A percentile compares a stretch with the other conserved stretches of the same genome.
These are phyloP conservation scores for Aspergillus aculeatus DNA, from an alignment of 2,329 filamentous ascomycete genomes.

Conservation along the genomic window DNA sequence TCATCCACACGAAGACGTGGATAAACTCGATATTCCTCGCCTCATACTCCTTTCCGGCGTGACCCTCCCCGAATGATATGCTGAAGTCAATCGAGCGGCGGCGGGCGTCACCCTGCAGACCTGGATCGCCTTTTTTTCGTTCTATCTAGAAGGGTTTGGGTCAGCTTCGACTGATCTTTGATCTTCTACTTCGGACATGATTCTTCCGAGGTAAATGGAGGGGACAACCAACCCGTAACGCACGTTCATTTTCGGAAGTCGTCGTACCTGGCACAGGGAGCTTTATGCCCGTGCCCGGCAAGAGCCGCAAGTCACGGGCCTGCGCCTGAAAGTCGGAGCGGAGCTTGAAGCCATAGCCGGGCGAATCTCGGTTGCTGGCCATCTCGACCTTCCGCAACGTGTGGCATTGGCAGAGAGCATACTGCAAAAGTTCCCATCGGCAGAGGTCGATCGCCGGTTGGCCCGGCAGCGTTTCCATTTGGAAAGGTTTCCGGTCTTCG, in stretches of 20 bases:
- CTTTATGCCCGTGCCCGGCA: no score
- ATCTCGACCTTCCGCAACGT: not conserved
- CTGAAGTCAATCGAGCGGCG: no score
- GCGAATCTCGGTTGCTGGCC: not conserved
- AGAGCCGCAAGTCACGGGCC: not conserved
- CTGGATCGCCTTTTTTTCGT: no score
- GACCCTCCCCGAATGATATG: no score
- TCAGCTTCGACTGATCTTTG: no score
- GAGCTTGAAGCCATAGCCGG: not conserved
- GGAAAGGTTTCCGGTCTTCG: not conserved
- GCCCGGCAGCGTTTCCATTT: not conserved
- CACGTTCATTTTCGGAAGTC: no score
- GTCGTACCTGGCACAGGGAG: no score
- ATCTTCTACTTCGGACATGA: no score
- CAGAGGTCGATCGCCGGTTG: not conserved
- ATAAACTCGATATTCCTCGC: not conserved
- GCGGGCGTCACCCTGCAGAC: no score
- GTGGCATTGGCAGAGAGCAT: not conserved
- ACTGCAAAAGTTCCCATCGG: not conserved
- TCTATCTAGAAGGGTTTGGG: no score
- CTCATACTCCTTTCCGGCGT: not conserved
- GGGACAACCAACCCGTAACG: not conserved
- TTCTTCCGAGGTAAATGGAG: no score
- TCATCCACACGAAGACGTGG: not conserved
- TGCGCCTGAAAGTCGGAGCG: not conserved